Evolutionary conservation across 257 asterid species (phyloP), one percentile per base, ranked within the genome.

Genomic region (Solanum tarapatanum): DNA sequence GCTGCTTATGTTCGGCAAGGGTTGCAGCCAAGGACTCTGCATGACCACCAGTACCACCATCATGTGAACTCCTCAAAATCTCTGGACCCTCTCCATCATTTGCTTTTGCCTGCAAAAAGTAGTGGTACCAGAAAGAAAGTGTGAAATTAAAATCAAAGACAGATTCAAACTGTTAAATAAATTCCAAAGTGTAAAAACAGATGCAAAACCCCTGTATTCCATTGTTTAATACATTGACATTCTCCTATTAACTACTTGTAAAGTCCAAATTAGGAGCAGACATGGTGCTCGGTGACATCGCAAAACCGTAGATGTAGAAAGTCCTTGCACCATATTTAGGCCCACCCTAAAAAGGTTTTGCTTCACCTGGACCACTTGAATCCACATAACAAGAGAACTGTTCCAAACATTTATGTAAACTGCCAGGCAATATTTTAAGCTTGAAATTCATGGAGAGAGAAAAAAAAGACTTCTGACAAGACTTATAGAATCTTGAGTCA

Each of bases 61-160:
- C 95, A 87, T 92, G 93, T 86, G 89, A 92, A 93, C 90, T 92
- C 87, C 94, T 93, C 45, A 97, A 93, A 91, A 97, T 98, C 90
- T 95, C 98, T 23, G 99, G 99, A 76, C 99, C 99, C 87, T 95
- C 95, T 51, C 99, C 99, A 84, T 95, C 98, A 88, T 97, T 97
- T 92, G 96, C 88, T 88, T 95, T 97, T 91, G 98, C 94, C 99
- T 97, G 94, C 85, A 88, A 87, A 83, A 86, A 60, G 87, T 83
- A 33, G 58, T 73, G 35, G 84, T 48, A 48, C 69, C 68, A 30
- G 69, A 48, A 45, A 28, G 85, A 48, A 28, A 82, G 28, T 28
- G 17, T 30, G 69, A 82, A 82, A 82, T 48, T 24, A 28, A 82
- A 48, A 82, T 82, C 85, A 6, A 82, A 17, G 17, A 82, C 21